Evolutionary conservation across 345 rosid species (phyloP).

Genomic region (Eutrema heterophyllum): DNA sequence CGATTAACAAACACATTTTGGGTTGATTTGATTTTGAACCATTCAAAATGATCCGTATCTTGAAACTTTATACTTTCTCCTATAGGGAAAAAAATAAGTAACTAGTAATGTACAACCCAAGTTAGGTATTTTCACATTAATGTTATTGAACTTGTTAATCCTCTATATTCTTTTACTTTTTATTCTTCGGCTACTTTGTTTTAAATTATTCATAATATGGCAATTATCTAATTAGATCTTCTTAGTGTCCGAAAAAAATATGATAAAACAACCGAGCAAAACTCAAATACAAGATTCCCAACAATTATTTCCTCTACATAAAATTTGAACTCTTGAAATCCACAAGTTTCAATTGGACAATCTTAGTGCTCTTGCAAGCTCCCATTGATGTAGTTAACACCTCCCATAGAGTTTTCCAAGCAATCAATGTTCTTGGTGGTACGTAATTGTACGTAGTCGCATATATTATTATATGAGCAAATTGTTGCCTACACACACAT

Average conservation of each 20-base stretch:
- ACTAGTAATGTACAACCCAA: too few relatives aligned
- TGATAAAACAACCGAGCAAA: neutral
- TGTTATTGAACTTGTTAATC: neutral
- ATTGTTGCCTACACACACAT: neutral
- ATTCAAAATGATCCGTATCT: too few relatives aligned
- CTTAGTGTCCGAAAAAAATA: neutral
- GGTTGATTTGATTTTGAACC: too few relatives aligned
- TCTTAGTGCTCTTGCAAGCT: neutral
- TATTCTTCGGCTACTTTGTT: neutral
- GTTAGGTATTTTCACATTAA: neutral
- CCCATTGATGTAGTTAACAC: neutral
- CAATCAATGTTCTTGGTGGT: slow-evolving; percentile 4
- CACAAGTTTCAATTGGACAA: neutral
- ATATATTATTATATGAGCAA: neutral
- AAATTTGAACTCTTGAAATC: neutral
- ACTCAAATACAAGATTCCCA: neutral
- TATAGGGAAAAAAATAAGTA: too few relatives aligned
- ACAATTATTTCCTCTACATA: neutral
- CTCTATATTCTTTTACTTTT: neutral
- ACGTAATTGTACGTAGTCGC: neutral
- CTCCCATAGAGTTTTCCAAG: neutral
- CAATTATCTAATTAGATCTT: neutral
- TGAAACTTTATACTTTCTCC: too few relatives aligned
- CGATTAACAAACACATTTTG: too few relatives aligned
- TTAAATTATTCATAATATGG: neutral